phyloP scores from a whole-genome alignment of 306 rosid genomes.

The Fagus crenata region DNA sequence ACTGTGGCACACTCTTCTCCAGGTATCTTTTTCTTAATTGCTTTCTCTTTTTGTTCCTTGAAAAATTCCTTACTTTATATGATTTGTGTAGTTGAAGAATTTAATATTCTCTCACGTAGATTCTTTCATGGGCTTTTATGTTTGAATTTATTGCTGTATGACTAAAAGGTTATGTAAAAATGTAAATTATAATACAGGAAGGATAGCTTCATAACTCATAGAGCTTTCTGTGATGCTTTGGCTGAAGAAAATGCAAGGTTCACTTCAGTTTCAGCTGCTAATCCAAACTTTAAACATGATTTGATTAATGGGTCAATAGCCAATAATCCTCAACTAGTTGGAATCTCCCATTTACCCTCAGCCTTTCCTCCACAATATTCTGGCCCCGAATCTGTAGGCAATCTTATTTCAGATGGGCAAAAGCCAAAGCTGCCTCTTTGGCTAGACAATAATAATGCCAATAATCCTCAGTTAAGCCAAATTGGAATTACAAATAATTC shows the following conservation, averaged over 20 bases:
- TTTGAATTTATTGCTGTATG: constrained; percentile 32
- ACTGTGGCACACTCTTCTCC: constrained; percentile 91
- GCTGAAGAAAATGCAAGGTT: constrained; percentile 61
- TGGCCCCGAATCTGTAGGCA: constrained; percentile 30
- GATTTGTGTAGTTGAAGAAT: constrained; percentile 20
- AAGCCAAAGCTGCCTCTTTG: constrained; percentile 46
- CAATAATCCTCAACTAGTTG: constrained; percentile 30
- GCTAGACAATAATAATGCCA: constrained; percentile 45
- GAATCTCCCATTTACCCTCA: constrained; percentile 44
- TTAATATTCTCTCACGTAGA: constrained; percentile 29
- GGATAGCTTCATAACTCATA: constrained; percentile 86
- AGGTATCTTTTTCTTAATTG: constrained; percentile 41
- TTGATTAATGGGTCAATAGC: constrained; percentile 28
- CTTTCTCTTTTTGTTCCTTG: not conserved
- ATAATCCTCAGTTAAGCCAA: constrained; percentile 31
- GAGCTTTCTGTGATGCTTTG: constrained; percentile 85
- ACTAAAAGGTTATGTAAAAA: not conserved
- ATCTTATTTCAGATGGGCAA: constrained; percentile 21
- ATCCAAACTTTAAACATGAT: constrained; percentile 39
- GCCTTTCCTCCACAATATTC: constrained; percentile 46
- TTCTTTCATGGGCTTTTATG: not conserved
- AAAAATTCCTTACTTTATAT: not conserved
- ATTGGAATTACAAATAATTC: constrained; percentile 13
- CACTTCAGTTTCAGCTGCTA: constrained; percentile 31
- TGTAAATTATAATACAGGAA: constrained; percentile 53